Percentiles rank a stretch among this genome's conserved stretches.
Conservation (phyloP, 176 grass and related monocot species). For the Tillandsia fasciculata region DNA sequence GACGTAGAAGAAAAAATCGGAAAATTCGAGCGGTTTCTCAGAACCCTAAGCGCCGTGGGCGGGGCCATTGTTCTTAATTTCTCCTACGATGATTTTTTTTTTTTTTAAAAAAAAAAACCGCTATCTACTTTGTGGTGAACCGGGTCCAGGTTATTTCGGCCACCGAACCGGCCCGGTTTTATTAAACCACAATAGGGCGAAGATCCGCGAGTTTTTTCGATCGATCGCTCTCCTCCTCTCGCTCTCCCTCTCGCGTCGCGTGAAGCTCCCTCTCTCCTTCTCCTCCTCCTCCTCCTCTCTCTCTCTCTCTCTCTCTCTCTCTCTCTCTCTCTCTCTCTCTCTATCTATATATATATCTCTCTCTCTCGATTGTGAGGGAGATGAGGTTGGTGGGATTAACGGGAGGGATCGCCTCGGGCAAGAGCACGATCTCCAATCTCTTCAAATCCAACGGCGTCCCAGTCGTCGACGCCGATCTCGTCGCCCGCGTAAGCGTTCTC, state of each 20-base stretch:
- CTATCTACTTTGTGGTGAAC: too few relatives aligned
- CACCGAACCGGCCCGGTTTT: too few relatives aligned
- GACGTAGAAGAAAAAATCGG: neutral
- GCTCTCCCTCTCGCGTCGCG: too few relatives aligned
- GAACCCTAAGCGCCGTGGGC: neutral
- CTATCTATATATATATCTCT: neutral
- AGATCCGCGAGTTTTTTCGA: too few relatives aligned
- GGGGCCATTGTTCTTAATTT: neutral
- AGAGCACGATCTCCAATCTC: slow-evolving; percentile 79
- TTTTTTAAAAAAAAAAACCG: too few relatives aligned
- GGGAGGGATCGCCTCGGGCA: slow-evolving; percentile 64
- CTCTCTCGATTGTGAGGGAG: neutral
- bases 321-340: neutral
- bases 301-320: neutral
- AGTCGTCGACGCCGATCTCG: slow-evolving; percentile 62
- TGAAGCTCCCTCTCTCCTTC: neutral
- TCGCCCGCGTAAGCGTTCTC: slow-evolving; percentile 45
- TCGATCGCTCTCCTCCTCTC: too few relatives aligned
- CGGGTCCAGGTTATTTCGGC: too few relatives aligned
- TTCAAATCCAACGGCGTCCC: slow-evolving; percentile 64
- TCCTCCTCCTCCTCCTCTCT: neutral
- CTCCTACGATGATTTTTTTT: too few relatives aligned
- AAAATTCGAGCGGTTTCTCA: neutral
- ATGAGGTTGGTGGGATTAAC: slow-evolving; percentile 84
- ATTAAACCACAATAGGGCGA: too few relatives aligned